Base-by-base conservation (phyloP, 768 basidiomycete genomes). In the Agaricus bisporus region DNA sequence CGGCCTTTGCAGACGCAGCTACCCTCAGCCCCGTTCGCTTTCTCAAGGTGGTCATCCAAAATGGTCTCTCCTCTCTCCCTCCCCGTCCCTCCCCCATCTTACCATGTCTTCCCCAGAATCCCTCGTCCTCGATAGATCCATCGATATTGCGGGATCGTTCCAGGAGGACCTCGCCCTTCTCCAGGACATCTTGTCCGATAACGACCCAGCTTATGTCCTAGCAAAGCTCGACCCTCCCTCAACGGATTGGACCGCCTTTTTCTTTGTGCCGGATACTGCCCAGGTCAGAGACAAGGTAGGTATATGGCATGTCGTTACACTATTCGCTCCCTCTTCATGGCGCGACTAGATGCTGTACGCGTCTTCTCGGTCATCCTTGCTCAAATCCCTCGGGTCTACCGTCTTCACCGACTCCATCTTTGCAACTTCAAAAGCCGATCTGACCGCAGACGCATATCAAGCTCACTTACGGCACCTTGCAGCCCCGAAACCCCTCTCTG, bases 231-330 rank as follows among this genome's bases (percentile, higher is more conserved):
- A 88, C 58, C 68, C 74, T 17, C 75, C 84, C 2, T 72, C 74
- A 0, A 61, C 78, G 1, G 79, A 85, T 57, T 94, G 91, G 91
- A 71, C 89, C 35, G 75, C 78, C 6, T 77, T 92, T 55, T 84
- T 73, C 62, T 95, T 91, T 63, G 88, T 94, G 5, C 92, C 92
- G 1, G 92, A 95, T 56, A 64, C 75, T 17, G 88, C 92, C 25
- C 84, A 78, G 69, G 79, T 94, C 56, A 78, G 89, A 63, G 81
- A 88, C 68, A 95, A 94, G 82, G 90, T 85, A 59, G 57, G 66
- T 48, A 42, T 32, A 8, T 25, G 8, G 37, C 20, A 51, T 45
- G 20, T 8, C 36, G 14, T 11, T 17, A 10, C 20, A 15, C 26
- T 8, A 26, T 25, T 5, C 7, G 22, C 26, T 9, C 15, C 44